A percentile compares a stretch with the other conserved stretches of the same genome.
phyloP scores from a whole-genome alignment of 1,139 yeast genomes.

The Pichia sp. region DNA sequence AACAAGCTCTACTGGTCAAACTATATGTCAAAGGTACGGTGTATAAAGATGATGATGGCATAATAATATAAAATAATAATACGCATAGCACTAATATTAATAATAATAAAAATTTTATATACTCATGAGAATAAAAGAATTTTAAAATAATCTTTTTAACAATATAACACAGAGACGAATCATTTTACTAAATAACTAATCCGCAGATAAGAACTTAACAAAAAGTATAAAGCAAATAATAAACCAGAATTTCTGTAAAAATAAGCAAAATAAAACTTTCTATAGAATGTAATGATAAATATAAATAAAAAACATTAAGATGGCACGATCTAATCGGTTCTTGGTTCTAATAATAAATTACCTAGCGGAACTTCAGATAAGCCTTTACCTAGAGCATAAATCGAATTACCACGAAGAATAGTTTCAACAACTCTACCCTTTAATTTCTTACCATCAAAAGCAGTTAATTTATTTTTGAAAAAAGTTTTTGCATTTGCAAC shows the following conservation, averaged over 20 bases:
- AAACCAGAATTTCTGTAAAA: neutral
- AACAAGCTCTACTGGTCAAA: conserved; percentile 11
- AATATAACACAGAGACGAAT: neutral
- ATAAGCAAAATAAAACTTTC: neutral
- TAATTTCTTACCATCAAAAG: conserved; percentile 66
- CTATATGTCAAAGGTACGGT: conserved; percentile 23
- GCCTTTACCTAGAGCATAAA: conserved; percentile 54
- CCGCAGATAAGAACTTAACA: neutral
- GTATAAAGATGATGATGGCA: conserved; percentile 14
- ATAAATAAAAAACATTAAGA: neutral
- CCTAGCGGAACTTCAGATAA: conserved; percentile 54
- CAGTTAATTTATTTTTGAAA: conserved; percentile 83
- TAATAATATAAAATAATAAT: neutral
- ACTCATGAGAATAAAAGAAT: neutral
- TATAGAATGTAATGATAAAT: neutral
- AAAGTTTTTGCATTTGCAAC: conserved; percentile 54
- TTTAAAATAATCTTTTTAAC: neutral
- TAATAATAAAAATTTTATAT: neutral
- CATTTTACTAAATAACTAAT: neutral
- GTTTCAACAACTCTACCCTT: conserved; percentile 75
- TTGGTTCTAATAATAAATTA: conserved; percentile 50
- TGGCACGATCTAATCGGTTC: conserved; percentile 29
- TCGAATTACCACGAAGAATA: conserved; percentile 63
- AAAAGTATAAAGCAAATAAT: neutral
- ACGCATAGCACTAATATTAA: neutral